A percentile compares a stretch with the other conserved stretches of the same genome.
Evolutionary conservation across 2,329 filamentous ascomycete genomes (phyloP).

Genomic region (Claviceps digitariae): DNA sequence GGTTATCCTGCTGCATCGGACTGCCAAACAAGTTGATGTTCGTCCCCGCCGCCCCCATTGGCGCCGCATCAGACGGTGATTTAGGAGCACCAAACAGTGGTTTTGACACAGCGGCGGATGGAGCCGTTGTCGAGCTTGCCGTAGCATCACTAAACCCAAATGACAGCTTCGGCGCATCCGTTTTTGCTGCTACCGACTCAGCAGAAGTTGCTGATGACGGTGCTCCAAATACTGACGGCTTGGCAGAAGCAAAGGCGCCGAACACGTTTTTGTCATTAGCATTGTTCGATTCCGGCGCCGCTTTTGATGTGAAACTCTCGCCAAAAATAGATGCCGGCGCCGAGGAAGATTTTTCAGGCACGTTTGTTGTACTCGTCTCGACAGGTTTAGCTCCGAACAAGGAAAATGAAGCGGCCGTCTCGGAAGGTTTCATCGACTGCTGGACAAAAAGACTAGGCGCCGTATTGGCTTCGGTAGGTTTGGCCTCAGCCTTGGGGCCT

Average conservation of each 20-base stretch:
- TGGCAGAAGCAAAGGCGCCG: constrained; percentile 12
- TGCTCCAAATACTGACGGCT: constrained; percentile 7
- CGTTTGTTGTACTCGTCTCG: constrained; percentile 15
- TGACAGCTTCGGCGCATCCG: constrained; percentile 13
- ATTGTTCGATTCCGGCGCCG: constrained; percentile 6
- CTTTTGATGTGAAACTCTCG: neutral
- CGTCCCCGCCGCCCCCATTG: neutral
- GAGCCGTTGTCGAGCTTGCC: constrained; percentile 16
- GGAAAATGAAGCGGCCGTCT: constrained; percentile 15
- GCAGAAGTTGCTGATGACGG: constrained; percentile 11
- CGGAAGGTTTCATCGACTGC: neutral
- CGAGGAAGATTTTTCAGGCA: constrained; percentile 9
- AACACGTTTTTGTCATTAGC: constrained; percentile 9
- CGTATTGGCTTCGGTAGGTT: constrained; percentile 14
- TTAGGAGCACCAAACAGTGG: constrained; percentile 25
- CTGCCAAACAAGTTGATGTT: constrained; percentile 25
- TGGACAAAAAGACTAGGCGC: constrained; percentile 22
- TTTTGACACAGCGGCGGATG: constrained; percentile 16
- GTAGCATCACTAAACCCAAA: constrained; percentile 21
- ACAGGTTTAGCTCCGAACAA: constrained; percentile 22
- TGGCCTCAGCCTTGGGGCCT: constrained; percentile 11
- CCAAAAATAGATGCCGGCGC: constrained; percentile 6
- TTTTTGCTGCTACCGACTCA: constrained; percentile 5
- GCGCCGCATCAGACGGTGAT: constrained; percentile 13
- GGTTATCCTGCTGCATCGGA: constrained; percentile 29